A percentile compares a stretch with the other conserved stretches of the same genome.
phyloP scores from a whole-genome alignment of 495 filamentous ascomycete species.

The Extremus antarcticus region DNA sequence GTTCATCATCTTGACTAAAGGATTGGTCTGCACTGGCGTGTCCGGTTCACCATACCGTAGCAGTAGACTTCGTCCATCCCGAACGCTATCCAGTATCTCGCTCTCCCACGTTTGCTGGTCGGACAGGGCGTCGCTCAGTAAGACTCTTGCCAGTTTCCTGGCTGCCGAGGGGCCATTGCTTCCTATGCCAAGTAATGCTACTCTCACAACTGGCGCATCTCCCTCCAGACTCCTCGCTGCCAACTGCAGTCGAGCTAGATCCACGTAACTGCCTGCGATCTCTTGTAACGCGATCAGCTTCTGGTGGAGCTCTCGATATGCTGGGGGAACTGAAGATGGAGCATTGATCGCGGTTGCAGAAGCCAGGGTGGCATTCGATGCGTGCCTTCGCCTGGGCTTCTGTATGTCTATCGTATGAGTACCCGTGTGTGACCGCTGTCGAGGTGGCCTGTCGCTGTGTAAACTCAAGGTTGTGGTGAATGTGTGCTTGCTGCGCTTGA shows the following conservation, averaged over 20 bases:
- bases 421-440: neutral
- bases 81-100: conserved; percentile 36
- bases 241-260: conserved; percentile 66
- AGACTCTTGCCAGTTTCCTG: conserved; percentile 52
- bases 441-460: neutral
- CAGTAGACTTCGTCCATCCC: conserved; percentile 42
- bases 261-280: conserved; percentile 53
- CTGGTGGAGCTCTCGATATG: conserved; percentile 43
- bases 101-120: conserved; percentile 59
- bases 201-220: conserved; percentile 50
- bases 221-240: conserved; percentile 68
- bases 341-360: conserved; percentile 30
- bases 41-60: conserved; percentile 46
- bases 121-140: conserved; percentile 70
- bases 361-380: conserved; percentile 14
- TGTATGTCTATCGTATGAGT: neutral
- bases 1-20: conserved; percentile 44
- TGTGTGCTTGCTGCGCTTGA: neutral
- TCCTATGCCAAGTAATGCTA: conserved; percentile 44
- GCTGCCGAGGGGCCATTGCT: conserved; percentile 25
- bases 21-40: conserved; percentile 31
- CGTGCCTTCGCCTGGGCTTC: neutral
- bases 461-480: neutral
- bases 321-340: conserved; percentile 22
- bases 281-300: conserved; percentile 52